phyloP scores from a whole-genome alignment of 345 rosid genomes.

The Gossypium thurberi region DNA sequence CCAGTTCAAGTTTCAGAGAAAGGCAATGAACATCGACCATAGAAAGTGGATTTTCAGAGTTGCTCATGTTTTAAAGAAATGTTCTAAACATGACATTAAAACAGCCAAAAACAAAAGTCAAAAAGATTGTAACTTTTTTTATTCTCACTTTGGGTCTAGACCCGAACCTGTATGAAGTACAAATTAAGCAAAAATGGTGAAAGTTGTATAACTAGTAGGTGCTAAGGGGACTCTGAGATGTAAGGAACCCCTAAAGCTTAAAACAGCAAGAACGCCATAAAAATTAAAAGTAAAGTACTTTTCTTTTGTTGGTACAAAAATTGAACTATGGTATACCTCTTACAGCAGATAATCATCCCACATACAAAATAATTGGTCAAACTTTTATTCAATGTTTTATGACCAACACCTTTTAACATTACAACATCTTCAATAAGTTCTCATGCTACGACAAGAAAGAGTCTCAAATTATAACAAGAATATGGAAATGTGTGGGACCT shows the following conservation, averaged over 20 bases:
- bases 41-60: neutral
- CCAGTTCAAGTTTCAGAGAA: neutral
- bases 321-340: neutral
- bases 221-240: too few relatives aligned
- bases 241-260: too few relatives aligned
- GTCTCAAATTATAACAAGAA: conserved; percentile 1
- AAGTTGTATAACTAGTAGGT: too few relatives aligned
- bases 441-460: conserved; percentile 3
- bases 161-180: too few relatives aligned
- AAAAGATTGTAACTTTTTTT: too few relatives aligned
- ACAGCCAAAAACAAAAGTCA: too few relatives aligned
- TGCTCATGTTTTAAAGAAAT: neutral
- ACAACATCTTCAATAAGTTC: neutral
- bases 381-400: neutral
- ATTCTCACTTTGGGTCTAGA: too few relatives aligned
- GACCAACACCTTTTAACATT: neutral
- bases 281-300: neutral
- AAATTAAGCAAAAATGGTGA: too few relatives aligned
- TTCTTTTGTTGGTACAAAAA: neutral
- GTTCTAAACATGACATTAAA: too few relatives aligned
- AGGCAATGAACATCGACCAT: neutral
- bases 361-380: neutral
- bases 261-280: too few relatives aligned
- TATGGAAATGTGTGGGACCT: neutral
- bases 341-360: neutral